Base-by-base conservation (phyloP, 306 rosid species). In the Trifolium dubium region DNA sequence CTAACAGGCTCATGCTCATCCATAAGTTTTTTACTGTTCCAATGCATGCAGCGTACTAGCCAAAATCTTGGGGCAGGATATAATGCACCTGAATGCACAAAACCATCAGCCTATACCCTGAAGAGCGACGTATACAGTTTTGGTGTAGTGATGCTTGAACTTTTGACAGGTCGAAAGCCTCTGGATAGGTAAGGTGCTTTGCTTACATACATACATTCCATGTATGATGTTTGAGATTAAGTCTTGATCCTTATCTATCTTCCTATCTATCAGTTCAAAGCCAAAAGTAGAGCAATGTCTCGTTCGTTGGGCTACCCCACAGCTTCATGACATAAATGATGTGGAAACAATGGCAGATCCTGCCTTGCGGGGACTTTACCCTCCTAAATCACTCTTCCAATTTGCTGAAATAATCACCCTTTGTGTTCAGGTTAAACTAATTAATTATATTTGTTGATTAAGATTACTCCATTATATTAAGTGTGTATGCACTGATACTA, bases 101-200 rank as follows among this genome's bases (percentile, higher is more conserved):
- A 73, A 46, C 90, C 90, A 50, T 85, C 88, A 3, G 92, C 88
- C 30, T 91, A 82, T 75, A 84, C 92, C 18, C 5, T 77, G 69
- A 93, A 85, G 85, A 91, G 96, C 78, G 98, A 93, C 60, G 91
- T 89, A 13, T 91, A 88, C 80, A 89, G 96, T 84, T 85, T 88
- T 65, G 97, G 98, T 70, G 96, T 90, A 71, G 98, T 93, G 51
- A 89, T 93, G 97, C 74, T 93, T 79, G 98, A 93, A 56, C 75
- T 93, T 64, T 80, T 93, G 76, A 89, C 98, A 6, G 98, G 98
- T 67, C 85, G 92, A 77, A 89, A 54, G 92, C 93, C 98, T 54
- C 82, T 85, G 0, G 96, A 93, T 80, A 86, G 92, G 98, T 92
- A 60, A 60, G 10, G 39, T 31, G 11, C 3, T 31, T 31, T 13